Evolutionary conservation across 169 alveolate species (phyloP), one percentile per base, ranked within the genome.

Genomic region (Plasmodium knowlesi): DNA sequence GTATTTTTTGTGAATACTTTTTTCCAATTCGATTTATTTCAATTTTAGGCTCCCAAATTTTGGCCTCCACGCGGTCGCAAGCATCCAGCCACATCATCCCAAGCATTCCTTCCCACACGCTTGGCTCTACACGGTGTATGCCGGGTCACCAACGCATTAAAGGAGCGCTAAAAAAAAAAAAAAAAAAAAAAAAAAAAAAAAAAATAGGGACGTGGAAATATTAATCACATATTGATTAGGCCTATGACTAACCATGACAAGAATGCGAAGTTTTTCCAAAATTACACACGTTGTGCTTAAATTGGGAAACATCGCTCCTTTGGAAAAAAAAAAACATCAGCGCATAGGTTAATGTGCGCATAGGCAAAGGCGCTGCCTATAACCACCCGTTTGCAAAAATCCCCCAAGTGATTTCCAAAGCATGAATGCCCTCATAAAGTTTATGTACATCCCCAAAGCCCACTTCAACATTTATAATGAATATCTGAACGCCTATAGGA

Each of bases 381-480:
- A 85, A 50, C 0, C 19, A 6, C 61, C 22, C 4, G 6, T 3
- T 16, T 50, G 61, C 61, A 32, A 50, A 71, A 14, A 14, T 39
- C 61, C 41, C 80, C 41, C 67, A 25, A n/a, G 54, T 57, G 30
- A 82, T 4, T 32, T 67, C 72, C 79, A 88, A 88, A 88, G 41
- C 50, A 88, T 88, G 94, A 88, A 88, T 57, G 2, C 32, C 32
- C n/a, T 88, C 76, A 67, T 67, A n/a, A 88, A 88, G 34, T 88
- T 28, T 88, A 57, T 88, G 25, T 80, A 88, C 82, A 78, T 22
- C n/a, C 85, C 84, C 9, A 88, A 28, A 57, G 81, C 73, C 12
- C 74, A 88, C 46, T 88, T 88, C 46, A 88, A 86, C 46, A 88
- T 88, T 57, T 88, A 88, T 80, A 88, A 88, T 76, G 94, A 88